Percentiles rank a stretch among this genome's conserved stretches.
Evolutionary conservation across 495 filamentous ascomycete genomes (phyloP).

Genomic region (Bombardia bombarda): DNA sequence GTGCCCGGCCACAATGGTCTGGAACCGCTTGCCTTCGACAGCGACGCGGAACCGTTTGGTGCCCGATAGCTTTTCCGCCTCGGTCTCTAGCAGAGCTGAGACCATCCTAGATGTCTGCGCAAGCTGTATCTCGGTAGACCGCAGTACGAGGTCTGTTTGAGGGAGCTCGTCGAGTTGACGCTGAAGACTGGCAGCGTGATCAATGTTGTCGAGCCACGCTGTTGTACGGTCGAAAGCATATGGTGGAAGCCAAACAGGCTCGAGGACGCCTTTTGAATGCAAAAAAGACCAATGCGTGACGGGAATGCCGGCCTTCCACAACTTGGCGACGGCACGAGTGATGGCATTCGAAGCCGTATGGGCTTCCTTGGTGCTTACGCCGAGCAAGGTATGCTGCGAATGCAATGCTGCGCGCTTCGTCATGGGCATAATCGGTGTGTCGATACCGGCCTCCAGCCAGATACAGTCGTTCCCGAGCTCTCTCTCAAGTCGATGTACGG

Average conservation of each 20-base stretch:
- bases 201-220: slow-evolving; percentile 5
- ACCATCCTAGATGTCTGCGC: no score
- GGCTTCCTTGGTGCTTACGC: neutral
- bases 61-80: no score
- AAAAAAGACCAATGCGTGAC: slow-evolving; percentile 15
- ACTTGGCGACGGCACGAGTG: neutral
- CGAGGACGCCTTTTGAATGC: slow-evolving; percentile 12
- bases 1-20: slow-evolving; percentile 14
- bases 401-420: neutral
- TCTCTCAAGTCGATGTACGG: slow-evolving; percentile 20
- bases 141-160: no score
- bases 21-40: slow-evolving; percentile 4
- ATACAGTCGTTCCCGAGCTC: slow-evolving; percentile 17
- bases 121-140: no score
- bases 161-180: no score
- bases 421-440: slow-evolving; percentile 27
- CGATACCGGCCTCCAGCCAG: slow-evolving; percentile 31
- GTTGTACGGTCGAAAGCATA: slow-evolving; percentile 44
- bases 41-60: no score
- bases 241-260: slow-evolving; percentile 34
- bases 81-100: no score
- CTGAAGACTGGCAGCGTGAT: no score
- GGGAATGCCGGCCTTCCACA: neutral
- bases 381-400: neutral
- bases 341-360: neutral